phyloP scores from a whole-genome alignment of 208 protist genomes.

The Tetramitus jugosus region DNA sequence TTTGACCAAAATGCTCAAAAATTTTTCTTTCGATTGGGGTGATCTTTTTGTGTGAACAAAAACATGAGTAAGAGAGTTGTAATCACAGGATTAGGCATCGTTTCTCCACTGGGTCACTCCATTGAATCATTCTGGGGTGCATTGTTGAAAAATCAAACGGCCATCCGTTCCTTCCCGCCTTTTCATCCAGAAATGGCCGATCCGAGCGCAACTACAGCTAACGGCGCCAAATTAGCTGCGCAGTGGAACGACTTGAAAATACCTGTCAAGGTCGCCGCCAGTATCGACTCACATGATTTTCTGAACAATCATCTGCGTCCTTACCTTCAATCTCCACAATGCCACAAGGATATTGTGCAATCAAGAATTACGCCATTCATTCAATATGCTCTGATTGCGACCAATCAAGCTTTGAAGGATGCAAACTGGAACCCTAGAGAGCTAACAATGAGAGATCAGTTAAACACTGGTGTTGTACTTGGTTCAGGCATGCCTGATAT shows the following conservation, averaged over 20 bases:
- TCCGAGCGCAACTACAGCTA: too few species aligned
- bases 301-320: constrained; percentile 15
- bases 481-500: constrained; percentile 60
- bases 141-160: not conserved
- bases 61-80: constrained; percentile 79
- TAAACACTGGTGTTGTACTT: constrained; percentile 67
- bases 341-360: too few species aligned
- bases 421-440: constrained; percentile 23
- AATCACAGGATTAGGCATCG: constrained; percentile 83
- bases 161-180: too few species aligned
- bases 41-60: too few species aligned
- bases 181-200: too few species aligned
- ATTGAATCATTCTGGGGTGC: constrained; percentile 58
- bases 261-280: too few species aligned
- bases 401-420: constrained; percentile 37
- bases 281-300: too few species aligned
- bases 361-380: constrained; percentile 20
- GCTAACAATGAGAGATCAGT: constrained; percentile 13
- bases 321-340: too few species aligned
- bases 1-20: too few species aligned
- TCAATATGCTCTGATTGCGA: constrained; percentile 45
- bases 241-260: too few species aligned
- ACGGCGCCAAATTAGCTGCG: too few species aligned
- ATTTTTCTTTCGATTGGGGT: too few species aligned
- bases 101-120: constrained; percentile 77